phyloP scores from a whole-genome alignment of 805 yeast species.

The Candida rishiriensis region DNA sequence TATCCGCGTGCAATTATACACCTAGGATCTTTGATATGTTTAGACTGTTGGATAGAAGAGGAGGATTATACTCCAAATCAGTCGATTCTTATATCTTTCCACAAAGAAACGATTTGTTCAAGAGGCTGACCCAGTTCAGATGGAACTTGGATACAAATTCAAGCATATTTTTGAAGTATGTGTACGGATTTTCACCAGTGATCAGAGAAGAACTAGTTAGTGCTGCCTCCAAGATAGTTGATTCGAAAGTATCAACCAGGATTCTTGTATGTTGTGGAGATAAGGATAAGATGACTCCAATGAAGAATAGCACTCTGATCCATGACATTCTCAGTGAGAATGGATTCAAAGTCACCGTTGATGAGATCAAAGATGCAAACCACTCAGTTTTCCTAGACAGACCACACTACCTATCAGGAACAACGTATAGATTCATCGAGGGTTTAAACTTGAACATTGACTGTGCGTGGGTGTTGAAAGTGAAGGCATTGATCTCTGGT shows the following conservation, averaged over 20 bases:
- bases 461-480: conserved; percentile 66
- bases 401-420: conserved; percentile 62
- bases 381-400: conserved; percentile 61
- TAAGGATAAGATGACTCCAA: conserved; percentile 52
- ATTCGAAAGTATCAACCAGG: conserved; percentile 32
- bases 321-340: conserved; percentile 24
- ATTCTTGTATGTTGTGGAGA: conserved; percentile 57
- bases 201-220: conserved; percentile 38
- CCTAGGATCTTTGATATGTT: conserved; percentile 50
- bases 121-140: conserved; percentile 54
- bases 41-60: conserved; percentile 55
- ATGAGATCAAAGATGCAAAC: conserved; percentile 48
- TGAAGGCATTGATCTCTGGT: conserved; percentile 57
- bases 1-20: conserved; percentile 32
- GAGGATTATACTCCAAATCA: conserved; percentile 57
- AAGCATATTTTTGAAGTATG: conserved; percentile 47
- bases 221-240: conserved; percentile 35
- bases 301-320: conserved; percentile 30
- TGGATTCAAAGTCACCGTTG: conserved; percentile 30
- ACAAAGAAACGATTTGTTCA: conserved; percentile 27
- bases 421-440: conserved; percentile 53
- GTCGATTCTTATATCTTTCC: conserved; percentile 51
- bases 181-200: conserved; percentile 44
- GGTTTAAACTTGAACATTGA: conserved; percentile 46
- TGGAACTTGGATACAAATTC: conserved; percentile 69